Evolutionary conservation across 2,329 filamentous ascomycete species (phyloP), one percentile per base, ranked within the genome.

Genomic region (Pestalotiopsis sp.): DNA sequence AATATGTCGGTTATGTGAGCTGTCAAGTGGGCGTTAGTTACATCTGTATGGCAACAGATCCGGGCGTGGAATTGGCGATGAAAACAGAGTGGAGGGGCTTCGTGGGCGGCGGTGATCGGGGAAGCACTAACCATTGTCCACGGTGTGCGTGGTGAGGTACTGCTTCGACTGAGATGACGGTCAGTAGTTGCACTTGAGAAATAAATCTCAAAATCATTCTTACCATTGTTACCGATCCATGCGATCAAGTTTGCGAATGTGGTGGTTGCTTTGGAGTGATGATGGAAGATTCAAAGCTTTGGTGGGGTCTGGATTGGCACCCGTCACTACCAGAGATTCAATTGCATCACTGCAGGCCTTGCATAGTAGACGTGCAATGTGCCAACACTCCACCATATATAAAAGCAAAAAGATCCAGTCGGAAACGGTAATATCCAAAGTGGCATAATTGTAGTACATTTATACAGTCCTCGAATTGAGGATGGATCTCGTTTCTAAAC

Each of bases 81-180:
- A 64, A 26, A 35, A 20, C 11, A 17, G 35, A 48, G 68, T 67
- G 61, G 65, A 64, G 56, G 66, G 61, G 58, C 60, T 52, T 35
- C 14, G 38, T 44, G 60, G 65, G 77, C 73, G 65, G 77, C 73
- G 69, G 78, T 78, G 75, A 77, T 38, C 55, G 20, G 52, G 26
- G 30, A 58, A 60, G 65, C 66, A 77, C 84, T 78, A 79, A 93
- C 93, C 94, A 84, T 94, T 88, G 78, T 97, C 92, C 79, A 97
- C 89, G 57, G 94, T 95, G 80, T 97, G 93, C 73, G 92, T 92
- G 75, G 95, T 97, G 70, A 99, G 88, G 79, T 98, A 99, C 91
- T 98, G 96, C 84, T 98, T 98, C 67, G 96, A 99, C 96, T 98
- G 68, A 6, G 14, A 20, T 26, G n/a, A 52, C 14, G 5, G 39